Evolutionary conservation across 2,329 filamentous ascomycete species (phyloP).

Genomic region (Periglandula ipomoeae): DNA sequence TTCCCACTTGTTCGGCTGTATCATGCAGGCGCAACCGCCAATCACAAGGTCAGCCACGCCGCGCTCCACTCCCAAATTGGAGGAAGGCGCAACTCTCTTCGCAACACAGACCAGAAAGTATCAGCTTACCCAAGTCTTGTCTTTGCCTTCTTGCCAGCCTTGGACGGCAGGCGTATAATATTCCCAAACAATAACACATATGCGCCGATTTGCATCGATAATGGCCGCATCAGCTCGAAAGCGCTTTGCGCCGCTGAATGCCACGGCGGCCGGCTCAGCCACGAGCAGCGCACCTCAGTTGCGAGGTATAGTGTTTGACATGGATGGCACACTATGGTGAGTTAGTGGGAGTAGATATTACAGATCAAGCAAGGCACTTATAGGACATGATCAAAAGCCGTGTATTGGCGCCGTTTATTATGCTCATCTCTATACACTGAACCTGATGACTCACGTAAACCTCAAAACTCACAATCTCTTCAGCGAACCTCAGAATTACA

Average conservation of each 20-base stretch:
- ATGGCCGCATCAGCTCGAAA: slow-evolving; percentile 33
- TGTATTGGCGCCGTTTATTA: not conserved
- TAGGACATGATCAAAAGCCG: not conserved
- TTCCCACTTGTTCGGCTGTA: not conserved
- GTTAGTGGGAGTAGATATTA: slow-evolving; percentile 7
- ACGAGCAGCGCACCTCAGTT: slow-evolving; percentile 34
- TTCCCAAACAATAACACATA: not conserved
- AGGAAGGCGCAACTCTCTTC: not conserved
- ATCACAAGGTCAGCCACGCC: not conserved
- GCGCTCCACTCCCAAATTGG: not conserved
- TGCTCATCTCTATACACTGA: no score
- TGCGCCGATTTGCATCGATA: slow-evolving; percentile 25
- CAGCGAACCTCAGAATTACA: slow-evolving; percentile 87
- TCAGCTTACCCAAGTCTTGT: no score
- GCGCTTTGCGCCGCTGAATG: slow-evolving; percentile 48
- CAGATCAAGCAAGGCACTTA: no score
- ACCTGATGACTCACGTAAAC: no score
- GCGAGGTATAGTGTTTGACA: slow-evolving; percentile 71
- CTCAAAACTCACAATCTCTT: not conserved
- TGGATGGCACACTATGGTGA: slow-evolving; percentile 88
- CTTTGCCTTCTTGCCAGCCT: no score
- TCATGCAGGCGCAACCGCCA: not conserved
- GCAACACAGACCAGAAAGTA: no score
- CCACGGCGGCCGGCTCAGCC: slow-evolving; percentile 15
- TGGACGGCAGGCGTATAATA: no score